Conservation (phyloP, 1,284 basidiomycete species). For the Cryptococcus floricola region DNA sequence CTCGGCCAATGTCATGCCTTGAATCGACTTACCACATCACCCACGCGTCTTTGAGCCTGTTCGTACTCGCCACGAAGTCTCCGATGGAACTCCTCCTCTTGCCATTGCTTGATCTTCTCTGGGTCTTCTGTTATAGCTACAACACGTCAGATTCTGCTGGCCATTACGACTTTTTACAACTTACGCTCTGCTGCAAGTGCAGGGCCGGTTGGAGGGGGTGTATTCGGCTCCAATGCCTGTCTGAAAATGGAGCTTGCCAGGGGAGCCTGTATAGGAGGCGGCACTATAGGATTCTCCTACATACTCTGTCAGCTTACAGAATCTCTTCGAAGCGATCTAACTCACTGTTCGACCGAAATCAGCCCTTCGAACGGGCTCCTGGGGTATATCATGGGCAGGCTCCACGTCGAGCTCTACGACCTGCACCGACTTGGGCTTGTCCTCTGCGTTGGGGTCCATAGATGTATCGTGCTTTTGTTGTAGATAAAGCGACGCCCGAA, state of each 20-base stretch:
- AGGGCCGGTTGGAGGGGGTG: conserved; percentile 1
- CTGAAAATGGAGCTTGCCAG: conserved; percentile 37
- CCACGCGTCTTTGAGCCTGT: conserved; percentile 62
- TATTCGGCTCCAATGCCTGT: conserved; percentile 21
- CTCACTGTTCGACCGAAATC: conserved; percentile 7
- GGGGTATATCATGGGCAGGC: conserved; percentile 11
- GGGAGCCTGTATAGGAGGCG: conserved; percentile 13
- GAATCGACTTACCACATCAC: conserved; percentile 61
- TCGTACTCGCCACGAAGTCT: conserved; percentile 73
- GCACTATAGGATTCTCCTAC: conserved; percentile 14
- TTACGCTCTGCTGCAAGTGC: conserved; percentile 11
- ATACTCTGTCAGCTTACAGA: neutral
- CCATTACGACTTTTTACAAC: neutral
- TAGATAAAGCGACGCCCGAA: neutral
- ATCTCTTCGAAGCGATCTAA: neutral
- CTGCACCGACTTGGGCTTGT: conserved; percentile 32
- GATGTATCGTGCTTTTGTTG: neutral
- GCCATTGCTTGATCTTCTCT: conserved; percentile 63
- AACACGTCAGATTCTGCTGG: neutral
- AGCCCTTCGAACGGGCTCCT: conserved; percentile 5
- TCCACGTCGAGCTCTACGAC: conserved; percentile 45
- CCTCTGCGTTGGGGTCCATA: conserved; percentile 46
- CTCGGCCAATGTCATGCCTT: neutral
- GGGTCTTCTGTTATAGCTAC: conserved; percentile 21
- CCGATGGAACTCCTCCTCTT: conserved; percentile 63